phyloP scores from a whole-genome alignment of 495 filamentous ascomycete genomes.

The Tuber umbilicatum region DNA sequence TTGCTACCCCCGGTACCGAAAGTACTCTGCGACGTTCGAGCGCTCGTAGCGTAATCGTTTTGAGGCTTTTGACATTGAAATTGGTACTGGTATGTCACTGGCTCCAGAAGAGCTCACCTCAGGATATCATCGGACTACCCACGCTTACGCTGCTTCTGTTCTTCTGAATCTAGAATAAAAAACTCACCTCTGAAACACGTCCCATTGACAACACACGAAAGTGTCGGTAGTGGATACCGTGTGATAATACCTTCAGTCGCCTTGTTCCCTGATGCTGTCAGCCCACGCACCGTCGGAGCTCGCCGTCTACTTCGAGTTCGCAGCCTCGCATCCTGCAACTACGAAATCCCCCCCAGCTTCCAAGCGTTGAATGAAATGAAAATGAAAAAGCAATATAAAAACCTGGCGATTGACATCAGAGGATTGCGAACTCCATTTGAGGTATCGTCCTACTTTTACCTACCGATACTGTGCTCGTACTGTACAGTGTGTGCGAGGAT shows the following conservation, averaged over 20 bases:
- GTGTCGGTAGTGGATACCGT: neutral
- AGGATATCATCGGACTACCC: neutral
- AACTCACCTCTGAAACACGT: neutral
- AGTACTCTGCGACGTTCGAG: neutral
- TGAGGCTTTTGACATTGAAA: neutral
- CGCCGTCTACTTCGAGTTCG: neutral
- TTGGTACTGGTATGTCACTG: neutral
- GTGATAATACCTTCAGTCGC: neutral
- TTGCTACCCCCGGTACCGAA: neutral
- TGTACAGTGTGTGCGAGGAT: neutral
- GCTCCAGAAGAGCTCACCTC: neutral
- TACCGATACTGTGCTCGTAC: neutral
- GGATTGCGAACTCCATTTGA: slow-evolving; percentile 63
- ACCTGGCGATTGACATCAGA: slow-evolving; percentile 75
- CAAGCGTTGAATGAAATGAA: slow-evolving; percentile 56
- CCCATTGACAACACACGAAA: neutral
- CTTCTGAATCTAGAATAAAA: neutral
- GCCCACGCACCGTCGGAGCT: neutral
- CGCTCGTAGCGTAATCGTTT: neutral
- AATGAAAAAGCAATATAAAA: slow-evolving; percentile 67
- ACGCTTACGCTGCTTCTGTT: neutral
- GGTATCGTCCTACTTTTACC: neutral
- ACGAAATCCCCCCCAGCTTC: neutral
- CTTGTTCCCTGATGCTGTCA: neutral
- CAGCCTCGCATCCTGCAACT: neutral